Percentiles rank a stretch among this genome's conserved stretches.
Evolutionary conservation across 2,329 filamentous ascomycete species (phyloP).

Genomic region (Rutstroemia sp.): DNA sequence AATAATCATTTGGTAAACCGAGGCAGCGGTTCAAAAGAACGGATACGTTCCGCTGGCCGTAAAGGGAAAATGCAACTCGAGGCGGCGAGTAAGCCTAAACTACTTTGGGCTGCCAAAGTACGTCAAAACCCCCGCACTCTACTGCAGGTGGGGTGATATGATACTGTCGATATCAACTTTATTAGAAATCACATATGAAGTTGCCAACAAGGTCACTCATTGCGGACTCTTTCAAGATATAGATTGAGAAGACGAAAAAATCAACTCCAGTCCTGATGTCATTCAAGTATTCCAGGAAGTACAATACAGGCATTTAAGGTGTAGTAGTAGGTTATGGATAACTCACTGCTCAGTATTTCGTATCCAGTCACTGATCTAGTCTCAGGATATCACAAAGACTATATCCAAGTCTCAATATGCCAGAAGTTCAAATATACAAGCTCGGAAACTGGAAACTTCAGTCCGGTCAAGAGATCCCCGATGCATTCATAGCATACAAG

Average conservation of each 20-base stretch:
- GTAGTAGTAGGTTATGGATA: neutral
- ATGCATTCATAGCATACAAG: slow-evolving; percentile 69
- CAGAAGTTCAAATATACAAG: slow-evolving; percentile 38
- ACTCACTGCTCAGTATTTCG: neutral
- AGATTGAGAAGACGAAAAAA: neutral
- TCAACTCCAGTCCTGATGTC: neutral
- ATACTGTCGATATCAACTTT: too few relatives aligned
- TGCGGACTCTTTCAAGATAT: neutral
- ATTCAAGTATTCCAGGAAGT: neutral
- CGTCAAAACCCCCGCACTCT: neutral
- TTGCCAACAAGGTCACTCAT: too few relatives aligned
- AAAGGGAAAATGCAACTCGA: too few relatives aligned
- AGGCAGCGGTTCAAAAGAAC: neutral
- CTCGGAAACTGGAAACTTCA: slow-evolving; percentile 62
- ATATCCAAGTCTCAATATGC: slow-evolving; percentile 5
- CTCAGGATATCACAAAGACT: neutral
- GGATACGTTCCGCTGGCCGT: neutral
- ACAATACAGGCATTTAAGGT: neutral
- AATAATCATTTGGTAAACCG: neutral
- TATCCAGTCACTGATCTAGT: neutral
- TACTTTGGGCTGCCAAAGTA: neutral
- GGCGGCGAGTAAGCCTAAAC: too few relatives aligned
- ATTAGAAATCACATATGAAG: too few relatives aligned
- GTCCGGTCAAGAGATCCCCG: slow-evolving; percentile 51
- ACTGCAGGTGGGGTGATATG: too few relatives aligned